Percentiles rank a stretch among this genome's conserved stretches.
Evolutionary conservation across 305 asterid genomes (phyloP).

Genomic region (Caryopteris hybrid): DNA sequence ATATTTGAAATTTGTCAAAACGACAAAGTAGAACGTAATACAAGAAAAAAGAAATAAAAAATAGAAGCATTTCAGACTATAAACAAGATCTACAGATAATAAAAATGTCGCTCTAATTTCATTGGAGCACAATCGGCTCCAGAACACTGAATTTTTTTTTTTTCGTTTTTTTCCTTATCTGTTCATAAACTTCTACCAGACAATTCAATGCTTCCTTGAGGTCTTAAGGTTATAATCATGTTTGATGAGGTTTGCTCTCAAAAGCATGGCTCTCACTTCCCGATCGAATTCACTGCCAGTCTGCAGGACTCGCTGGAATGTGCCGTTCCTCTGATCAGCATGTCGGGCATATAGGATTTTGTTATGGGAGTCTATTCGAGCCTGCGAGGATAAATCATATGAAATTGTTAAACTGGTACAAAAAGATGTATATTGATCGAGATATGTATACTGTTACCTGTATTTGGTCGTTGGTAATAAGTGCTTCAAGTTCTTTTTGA

Average conservation of each 20-base stretch:
- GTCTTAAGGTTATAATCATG: no score
- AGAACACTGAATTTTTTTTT: no score
- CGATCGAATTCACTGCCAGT: conserved; percentile 74
- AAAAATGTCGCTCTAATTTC: not conserved
- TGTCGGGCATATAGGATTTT: conserved; percentile 89
- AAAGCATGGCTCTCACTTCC: conserved; percentile 77
- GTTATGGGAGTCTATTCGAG: conserved; percentile 92
- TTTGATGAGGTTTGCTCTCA: conserved; percentile 67
- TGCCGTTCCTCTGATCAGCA: conserved; percentile 93
- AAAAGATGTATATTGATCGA: not conserved
- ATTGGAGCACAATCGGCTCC: not conserved
- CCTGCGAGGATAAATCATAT: conserved; percentile 50
- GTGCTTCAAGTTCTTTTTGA: conserved; percentile 90
- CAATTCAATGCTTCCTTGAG: no score
- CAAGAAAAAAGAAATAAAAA: not conserved
- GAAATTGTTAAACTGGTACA: not conserved
- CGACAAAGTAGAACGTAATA: no score
- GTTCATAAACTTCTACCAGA: no score
- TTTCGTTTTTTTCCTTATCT: no score
- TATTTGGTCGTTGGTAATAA: conserved; percentile 81
- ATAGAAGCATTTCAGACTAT: conserved; percentile 1
- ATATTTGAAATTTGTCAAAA: no score
- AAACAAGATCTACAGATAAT: conserved; percentile 8
- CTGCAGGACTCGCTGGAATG: conserved; percentile 84
- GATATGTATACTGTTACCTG: conserved; percentile 48